Evolutionary conservation across 1,284 basidiomycete species (phyloP).

Genomic region (Trichosporon ovoides): DNA sequence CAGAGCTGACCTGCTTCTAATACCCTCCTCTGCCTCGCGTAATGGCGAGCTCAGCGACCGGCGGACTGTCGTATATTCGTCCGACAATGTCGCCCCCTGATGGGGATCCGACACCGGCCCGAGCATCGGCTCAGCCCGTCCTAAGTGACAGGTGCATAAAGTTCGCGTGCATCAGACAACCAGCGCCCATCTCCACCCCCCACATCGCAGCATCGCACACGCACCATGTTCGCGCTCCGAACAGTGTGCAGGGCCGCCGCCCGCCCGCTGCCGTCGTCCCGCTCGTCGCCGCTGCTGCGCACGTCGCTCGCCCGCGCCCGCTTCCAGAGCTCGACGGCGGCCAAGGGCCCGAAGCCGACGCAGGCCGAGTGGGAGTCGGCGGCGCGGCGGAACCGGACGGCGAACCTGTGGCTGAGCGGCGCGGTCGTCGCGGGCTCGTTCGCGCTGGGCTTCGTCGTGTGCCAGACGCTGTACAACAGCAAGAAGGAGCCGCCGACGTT

Average conservation of each 20-base stretch:
- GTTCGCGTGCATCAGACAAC: neutral
- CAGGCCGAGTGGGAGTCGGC: neutral
- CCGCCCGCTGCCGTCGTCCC: neutral
- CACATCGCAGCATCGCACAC: neutral
- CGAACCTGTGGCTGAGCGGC: neutral
- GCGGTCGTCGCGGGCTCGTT: constrained; percentile 1
- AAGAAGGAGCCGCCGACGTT: constrained; percentile 6
- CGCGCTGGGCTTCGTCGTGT: constrained; percentile 5
- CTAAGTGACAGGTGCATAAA: neutral
- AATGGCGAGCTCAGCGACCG: no score
- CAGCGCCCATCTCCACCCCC: neutral
- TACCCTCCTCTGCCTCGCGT: no score
- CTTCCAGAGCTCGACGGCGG: constrained; percentile 2
- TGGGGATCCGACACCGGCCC: no score
- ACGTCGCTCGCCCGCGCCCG: neutral
- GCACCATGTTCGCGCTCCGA: constrained; percentile 2
- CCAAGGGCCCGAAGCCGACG: neutral
- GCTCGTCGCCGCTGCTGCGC: neutral
- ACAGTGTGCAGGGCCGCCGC: neutral
- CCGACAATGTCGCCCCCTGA: no score
- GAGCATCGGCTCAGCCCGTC: neutral
- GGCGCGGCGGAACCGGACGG: neutral
- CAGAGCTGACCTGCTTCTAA: no score
- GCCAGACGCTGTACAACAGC: constrained; percentile 7
- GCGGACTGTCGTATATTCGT: no score